Base-by-base conservation (phyloP, 2,329 filamentous ascomycete genomes). In the Aspergillus floridensis region DNA sequence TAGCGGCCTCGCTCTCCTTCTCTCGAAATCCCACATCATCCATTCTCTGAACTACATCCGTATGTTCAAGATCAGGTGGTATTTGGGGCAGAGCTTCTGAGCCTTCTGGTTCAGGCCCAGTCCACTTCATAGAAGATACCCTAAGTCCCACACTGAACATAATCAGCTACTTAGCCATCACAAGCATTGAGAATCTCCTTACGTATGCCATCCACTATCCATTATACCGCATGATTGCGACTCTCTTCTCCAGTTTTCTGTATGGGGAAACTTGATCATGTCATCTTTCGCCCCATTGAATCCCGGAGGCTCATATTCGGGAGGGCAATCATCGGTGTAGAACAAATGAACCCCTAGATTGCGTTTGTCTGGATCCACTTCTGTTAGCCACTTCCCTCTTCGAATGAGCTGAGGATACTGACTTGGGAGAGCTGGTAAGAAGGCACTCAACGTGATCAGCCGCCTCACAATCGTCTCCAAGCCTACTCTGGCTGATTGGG, bases 281-380 rank as follows among this genome's bases (percentile, higher is more conserved):
- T 69, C 64, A 31, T 72, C 66, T 5, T 62, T 65, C 19, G 65
- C 65, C 10, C 64, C 62, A 10, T 67, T 65, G 51, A 80, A 81
- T 3, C 78, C 79, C n/a, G 68, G 68, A 19, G 79, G 76, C 50
- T 78, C 70, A 62, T 80, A 79, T 2, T 71, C 67, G 29, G 63
- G 53, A 8, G 75, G 71, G 53, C 73, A 76, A 16, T 75, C 67
- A n/a, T 78, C 70, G 3, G 72, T 77, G 63, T 81, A 81, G 56
- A 78, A 74, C 3, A 83, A 68, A 53, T 77, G 74, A 63, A 82
- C 74, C 10, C 74, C 76, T 11, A 83, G 62, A 53, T 70, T 77
- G 35, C 79, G 72, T 52, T 72, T 72, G 44, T 67, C 76, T 78
- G 61, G 14, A 19, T 44, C 4, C 49, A 49, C 48, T 11, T 46